Base-by-base conservation (phyloP, 805 yeast species). In the Saccharomyces paradoxus region DNA sequence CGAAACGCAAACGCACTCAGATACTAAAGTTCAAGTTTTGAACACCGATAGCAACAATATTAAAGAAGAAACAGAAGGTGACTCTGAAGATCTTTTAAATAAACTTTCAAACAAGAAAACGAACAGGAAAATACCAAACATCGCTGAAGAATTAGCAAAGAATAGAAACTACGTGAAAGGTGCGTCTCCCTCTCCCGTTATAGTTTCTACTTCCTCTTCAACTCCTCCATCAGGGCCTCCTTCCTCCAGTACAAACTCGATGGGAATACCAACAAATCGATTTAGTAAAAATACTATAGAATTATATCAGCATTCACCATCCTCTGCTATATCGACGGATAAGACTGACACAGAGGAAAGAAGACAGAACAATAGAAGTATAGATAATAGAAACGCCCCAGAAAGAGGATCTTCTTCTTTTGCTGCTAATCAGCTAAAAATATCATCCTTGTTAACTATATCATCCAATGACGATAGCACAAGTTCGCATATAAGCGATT, bases 111-210 rank as follows among this genome's bases (percentile, higher is more conserved):
- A n/a, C 12, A 37, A 21, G 9, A 37, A 8, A 21, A 37, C 44
- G 24, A 37, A 26, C 22, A 58, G 55, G 29, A 50, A 56, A 13
- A 56, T 62, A 13, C 64, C 68, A 6, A 67, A 64, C 50, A 68
- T 68, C 27, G 72, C 72, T 3, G 60, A 66, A 50, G 69, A 68
- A 54, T 48, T 68, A 46, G 72, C 72, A 5, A 64, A 61, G 48
- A 68, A 68, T 52, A 62, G 72, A 55, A 67, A 65, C 27, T 53
- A 53, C 22, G 63, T 53, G 5, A 60, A 57, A 49, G 53, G 62
- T 5, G 54, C 55, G 2, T 58, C 66, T 2, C 61, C 60, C 7
- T 48, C 60, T 14, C 56, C 60, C n/a, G 53, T 55, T 10, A 49
- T 51, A 14, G 49, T 48, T 41, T 24, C 53, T 47, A 54, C 59